A percentile compares a stretch with the other conserved stretches of the same genome.
Conservation (phyloP, 352 stramenopile genomes). For the Phytophthora meadii region DNA sequence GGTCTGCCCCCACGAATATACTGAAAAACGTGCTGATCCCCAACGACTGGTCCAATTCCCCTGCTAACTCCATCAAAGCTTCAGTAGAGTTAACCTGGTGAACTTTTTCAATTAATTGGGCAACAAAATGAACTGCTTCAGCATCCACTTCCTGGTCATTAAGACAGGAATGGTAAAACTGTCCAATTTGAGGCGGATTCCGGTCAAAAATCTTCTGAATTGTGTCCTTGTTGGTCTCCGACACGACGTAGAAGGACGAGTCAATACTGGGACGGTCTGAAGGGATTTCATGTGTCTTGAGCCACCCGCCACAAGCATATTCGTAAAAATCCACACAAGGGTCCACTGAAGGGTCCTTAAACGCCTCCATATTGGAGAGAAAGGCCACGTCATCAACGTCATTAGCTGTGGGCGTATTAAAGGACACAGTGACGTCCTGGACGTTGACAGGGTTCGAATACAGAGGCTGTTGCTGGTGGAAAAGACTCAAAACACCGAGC, state of each 20-base stretch:
- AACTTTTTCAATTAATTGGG: slow-evolving; percentile 45
- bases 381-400: slow-evolving; percentile 43
- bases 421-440: slow-evolving; percentile 8
- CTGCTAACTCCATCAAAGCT: slow-evolving; percentile 49
- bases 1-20: slow-evolving; percentile 50
- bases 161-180: slow-evolving; percentile 70
- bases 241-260: slow-evolving; percentile 63
- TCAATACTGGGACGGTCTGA: slow-evolving; percentile 53
- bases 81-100: slow-evolving; percentile 47
- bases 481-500: slow-evolving; percentile 23
- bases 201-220: slow-evolving; percentile 54
- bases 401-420: not conserved
- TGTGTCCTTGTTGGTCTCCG: slow-evolving; percentile 59
- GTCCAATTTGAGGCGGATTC: slow-evolving; percentile 62
- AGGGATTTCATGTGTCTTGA: slow-evolving; percentile 59
- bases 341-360: slow-evolving; percentile 61
- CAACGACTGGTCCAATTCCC: slow-evolving; percentile 52
- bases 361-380: slow-evolving; percentile 45
- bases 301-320: slow-evolving; percentile 80
- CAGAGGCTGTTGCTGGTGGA: slow-evolving; percentile 17
- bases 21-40: slow-evolving; percentile 63
- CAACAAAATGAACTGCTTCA: slow-evolving; percentile 45
- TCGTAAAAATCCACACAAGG: slow-evolving; percentile 83
- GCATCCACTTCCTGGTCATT: slow-evolving; percentile 48
- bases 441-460: slow-evolving; percentile 1